Evolutionary conservation across 75 land plant species (phyloP).

Genomic region (Cupressus sempervirens): DNA sequence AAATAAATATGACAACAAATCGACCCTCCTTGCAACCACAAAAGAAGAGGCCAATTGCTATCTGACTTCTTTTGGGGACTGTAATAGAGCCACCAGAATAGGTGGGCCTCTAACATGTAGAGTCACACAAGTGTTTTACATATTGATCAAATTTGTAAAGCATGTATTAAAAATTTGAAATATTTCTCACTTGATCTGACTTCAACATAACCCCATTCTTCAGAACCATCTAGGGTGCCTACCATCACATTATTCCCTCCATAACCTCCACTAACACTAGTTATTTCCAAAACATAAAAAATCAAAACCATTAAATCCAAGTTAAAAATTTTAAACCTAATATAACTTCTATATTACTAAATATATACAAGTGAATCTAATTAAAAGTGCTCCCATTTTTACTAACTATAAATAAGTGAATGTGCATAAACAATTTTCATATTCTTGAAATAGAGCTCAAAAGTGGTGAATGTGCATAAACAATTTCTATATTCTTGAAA

Average conservation of each 20-base stretch:
- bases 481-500: no score
- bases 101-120: slow-evolving; percentile 64
- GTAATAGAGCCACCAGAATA: slow-evolving; percentile 91
- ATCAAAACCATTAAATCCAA: no score
- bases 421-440: no score
- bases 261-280: not conserved
- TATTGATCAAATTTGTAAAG: not conserved
- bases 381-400: no score
- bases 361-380: not conserved
- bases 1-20: slow-evolving; percentile 5
- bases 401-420: no score
- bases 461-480: not conserved
- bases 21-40: slow-evolving; percentile 94
- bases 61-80: slow-evolving; percentile 39
- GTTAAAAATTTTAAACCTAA: not conserved
- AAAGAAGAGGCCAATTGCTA: slow-evolving; percentile 59
- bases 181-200: slow-evolving; percentile 62
- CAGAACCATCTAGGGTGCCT: slow-evolving; percentile 43
- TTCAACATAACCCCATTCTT: slow-evolving; percentile 79
- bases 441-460: no score
- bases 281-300: not conserved
- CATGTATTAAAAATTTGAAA: not conserved
- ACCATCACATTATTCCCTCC: not conserved
- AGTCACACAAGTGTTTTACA: not conserved
- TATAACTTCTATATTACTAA: not conserved